Percentiles rank a stretch among this genome's conserved stretches.
Conservation (phyloP, 495 filamentous ascomycete species). For the Trichoderma orchidacearum region DNA sequence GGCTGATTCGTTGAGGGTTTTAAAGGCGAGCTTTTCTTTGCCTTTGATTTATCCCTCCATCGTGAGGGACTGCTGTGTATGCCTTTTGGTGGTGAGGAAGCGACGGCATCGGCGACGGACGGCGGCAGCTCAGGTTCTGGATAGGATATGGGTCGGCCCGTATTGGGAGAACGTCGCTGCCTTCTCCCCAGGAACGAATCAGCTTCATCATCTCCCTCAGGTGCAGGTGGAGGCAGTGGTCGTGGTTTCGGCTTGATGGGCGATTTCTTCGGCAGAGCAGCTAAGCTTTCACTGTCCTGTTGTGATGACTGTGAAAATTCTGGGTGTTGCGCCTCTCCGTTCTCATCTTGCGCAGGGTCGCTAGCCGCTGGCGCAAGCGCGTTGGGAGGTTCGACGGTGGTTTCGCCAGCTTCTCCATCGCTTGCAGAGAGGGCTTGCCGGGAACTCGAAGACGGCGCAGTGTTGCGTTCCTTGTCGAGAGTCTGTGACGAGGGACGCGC, state of each 20-base stretch:
- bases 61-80: conserved; percentile 30
- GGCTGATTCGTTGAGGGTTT: conserved; percentile 24
- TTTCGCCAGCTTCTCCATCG: conserved; percentile 4
- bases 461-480: conserved; percentile 28
- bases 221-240: conserved; percentile 23
- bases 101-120: conserved; percentile 32
- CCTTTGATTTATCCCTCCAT: conserved; percentile 16
- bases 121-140: conserved; percentile 58
- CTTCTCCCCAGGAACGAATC: conserved; percentile 17
- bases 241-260: conserved; percentile 20
- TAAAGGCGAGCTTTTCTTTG: conserved; percentile 28
- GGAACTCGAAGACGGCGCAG: conserved; percentile 20
- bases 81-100: conserved; percentile 35
- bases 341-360: conserved; percentile 7
- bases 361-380: conserved; percentile 11
- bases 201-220: conserved; percentile 27
- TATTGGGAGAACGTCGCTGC: conserved; percentile 20
- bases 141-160: conserved; percentile 18
- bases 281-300: conserved; percentile 10
- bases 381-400: conserved; percentile 8
- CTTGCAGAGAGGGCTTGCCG: conserved; percentile 6
- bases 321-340: conserved; percentile 22
- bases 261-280: conserved; percentile 11
- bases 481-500: conserved; percentile 50
- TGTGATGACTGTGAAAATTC: conserved; percentile 22